These are phyloP conservation scores for Bocquillonia castaneifolia DNA, from an alignment of 441 rosid genomes.

Conservation along the genomic window DNA sequence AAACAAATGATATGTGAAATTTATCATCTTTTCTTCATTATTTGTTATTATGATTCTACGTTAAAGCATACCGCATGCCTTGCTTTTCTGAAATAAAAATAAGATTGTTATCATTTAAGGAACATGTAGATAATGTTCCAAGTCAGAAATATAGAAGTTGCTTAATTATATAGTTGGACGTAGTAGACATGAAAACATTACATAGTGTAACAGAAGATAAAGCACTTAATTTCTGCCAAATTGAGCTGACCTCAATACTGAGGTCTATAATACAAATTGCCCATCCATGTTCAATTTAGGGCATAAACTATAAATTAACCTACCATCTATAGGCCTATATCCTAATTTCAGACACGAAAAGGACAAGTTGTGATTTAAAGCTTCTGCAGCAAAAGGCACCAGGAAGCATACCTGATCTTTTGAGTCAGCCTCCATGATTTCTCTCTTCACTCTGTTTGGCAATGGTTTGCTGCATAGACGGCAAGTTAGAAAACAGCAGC, in stretches of 20 bases:
- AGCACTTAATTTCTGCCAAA: neutral
- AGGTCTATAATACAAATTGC: neutral
- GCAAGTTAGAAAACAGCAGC: slow-evolving; percentile 21
- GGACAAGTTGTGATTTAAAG: neutral
- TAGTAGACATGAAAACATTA: neutral
- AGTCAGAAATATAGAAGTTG: neutral
- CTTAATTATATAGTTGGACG: neutral
- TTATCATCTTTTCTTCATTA: no score
- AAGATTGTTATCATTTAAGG: neutral
- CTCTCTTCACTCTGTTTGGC: slow-evolving; percentile 73
- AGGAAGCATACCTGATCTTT: slow-evolving; percentile 51
- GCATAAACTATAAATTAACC: neutral
- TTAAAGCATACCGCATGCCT: no score
- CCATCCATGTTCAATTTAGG: neutral
- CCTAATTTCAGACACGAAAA: neutral
- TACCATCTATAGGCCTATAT: neutral
- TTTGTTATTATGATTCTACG: no score
- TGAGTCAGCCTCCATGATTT: slow-evolving; percentile 53
- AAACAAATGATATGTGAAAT: no score
- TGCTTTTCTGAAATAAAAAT: neutral
- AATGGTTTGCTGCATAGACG: slow-evolving; percentile 53
- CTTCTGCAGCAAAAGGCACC: neutral
- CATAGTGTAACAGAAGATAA: neutral
- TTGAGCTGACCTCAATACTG: neutral
- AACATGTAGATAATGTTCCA: neutral